phyloP scores from a whole-genome alignment of 768 basidiomycete genomes.

The Pisolithus orientalis region DNA sequence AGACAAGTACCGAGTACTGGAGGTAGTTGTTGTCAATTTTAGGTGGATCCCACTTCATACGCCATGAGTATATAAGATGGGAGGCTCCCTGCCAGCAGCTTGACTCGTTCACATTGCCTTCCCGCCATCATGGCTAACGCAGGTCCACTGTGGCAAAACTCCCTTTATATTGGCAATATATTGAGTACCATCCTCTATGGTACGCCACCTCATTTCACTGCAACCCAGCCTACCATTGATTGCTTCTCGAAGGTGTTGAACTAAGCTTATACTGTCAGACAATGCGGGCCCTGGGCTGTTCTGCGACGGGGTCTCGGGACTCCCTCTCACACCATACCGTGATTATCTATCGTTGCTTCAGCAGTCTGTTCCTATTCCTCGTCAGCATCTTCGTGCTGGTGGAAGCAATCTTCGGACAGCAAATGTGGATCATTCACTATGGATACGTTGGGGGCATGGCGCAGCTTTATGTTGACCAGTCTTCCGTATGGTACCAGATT shows the following conservation, averaged over 20 bases:
- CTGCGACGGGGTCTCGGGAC: background rate
- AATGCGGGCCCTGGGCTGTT: background rate
- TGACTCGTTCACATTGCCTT: too few relatives aligned
- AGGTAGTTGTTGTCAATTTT: background rate
- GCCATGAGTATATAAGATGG: background rate
- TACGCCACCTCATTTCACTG: background rate
- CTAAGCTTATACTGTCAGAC: constrained; percentile 3
- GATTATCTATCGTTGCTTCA: constrained; percentile 2
- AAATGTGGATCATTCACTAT: constrained; percentile 28
- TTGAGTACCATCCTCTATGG: constrained; percentile 7
- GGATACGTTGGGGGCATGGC: constrained; percentile 25
- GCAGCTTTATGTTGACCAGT: constrained; percentile 20
- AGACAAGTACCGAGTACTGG: background rate
- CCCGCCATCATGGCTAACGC: background rate
- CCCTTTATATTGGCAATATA: constrained; percentile 4
- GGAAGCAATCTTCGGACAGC: constrained; percentile 13
- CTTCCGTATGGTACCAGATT: constrained; percentile 15
- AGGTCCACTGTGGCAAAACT: constrained; percentile 4
- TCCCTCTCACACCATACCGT: background rate
- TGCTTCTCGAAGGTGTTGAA: constrained; percentile 1
- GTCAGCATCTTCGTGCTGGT: constrained; percentile 20
- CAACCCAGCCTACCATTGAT: background rate
- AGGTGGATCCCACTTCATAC: background rate
- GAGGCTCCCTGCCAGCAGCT: too few relatives aligned
- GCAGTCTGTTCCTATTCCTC: constrained; percentile 13